phyloP scores from a whole-genome alignment of 1,284 basidiomycete species.

The Singerocomus inundabilis region DNA sequence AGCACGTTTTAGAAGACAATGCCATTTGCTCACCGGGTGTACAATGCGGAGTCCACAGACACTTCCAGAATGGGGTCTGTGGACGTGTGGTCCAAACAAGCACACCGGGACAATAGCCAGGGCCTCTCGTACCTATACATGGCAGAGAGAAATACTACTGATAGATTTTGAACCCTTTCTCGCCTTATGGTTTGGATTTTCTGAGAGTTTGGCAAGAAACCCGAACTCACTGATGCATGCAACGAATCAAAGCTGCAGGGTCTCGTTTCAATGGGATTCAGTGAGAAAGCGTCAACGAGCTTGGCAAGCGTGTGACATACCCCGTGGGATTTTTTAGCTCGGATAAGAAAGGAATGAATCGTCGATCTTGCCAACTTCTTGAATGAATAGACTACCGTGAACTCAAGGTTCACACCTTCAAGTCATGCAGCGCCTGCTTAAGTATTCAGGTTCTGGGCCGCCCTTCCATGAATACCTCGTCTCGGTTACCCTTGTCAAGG shows the following conservation, averaged over 20 bases:
- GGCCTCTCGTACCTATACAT: not conserved
- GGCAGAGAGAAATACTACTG: not conserved
- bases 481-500: not conserved
- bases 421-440: not conserved
- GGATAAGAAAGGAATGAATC: not conserved
- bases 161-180: not conserved
- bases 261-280: too few species aligned
- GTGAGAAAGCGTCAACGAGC: too few species aligned
- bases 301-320: not conserved
- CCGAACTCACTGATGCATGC: too few species aligned
- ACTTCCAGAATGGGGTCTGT: slow-evolving; percentile 4
- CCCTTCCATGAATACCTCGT: not conserved
- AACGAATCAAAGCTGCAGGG: too few species aligned
- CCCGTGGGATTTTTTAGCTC: not conserved
- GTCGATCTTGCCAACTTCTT: too few species aligned
- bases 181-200: not conserved
- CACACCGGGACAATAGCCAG: slow-evolving; percentile 6
- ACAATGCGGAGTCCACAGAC: slow-evolving; percentile 4
- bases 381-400: too few species aligned
- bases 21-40: not conserved
- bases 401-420: not conserved
- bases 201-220: not conserved
- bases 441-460: not conserved
- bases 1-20: slow-evolving; percentile 10
- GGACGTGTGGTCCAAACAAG: slow-evolving; percentile 8